These are phyloP conservation scores for Peniophora sp. DNA, from an alignment of 1,284 basidiomycete species.

Conservation along the genomic window DNA sequence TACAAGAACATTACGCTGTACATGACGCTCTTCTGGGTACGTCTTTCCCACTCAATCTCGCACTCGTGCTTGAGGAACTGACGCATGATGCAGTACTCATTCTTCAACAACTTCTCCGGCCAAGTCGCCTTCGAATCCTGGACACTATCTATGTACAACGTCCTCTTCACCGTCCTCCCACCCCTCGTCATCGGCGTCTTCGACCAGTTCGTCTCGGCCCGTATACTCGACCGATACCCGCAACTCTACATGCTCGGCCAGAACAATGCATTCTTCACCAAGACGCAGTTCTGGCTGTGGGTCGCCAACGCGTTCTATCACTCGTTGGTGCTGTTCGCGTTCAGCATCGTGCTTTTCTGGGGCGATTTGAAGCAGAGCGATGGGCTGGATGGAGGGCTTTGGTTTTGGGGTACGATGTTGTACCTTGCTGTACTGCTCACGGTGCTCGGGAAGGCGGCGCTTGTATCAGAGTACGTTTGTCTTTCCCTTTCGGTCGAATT, in stretches of 20 bases:
- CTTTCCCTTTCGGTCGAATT: conserved; percentile 1
- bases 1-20: conserved; percentile 98
- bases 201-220: conserved; percentile 95
- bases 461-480: conserved; percentile 91
- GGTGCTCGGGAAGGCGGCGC: conserved; percentile 93
- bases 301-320: conserved; percentile 91
- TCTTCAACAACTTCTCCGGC: conserved; percentile 98
- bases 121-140: conserved; percentile 98
- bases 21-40: conserved; percentile 95
- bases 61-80: not conserved
- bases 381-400: conserved; percentile 85
- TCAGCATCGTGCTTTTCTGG: conserved; percentile 89
- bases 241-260: conserved; percentile 94
- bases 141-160: conserved; percentile 93
- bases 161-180: conserved; percentile 90
- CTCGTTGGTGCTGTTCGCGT: conserved; percentile 83
- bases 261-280: conserved; percentile 87
- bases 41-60: conserved; percentile 15
- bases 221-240: conserved; percentile 95
- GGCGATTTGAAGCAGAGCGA: conserved; percentile 76
- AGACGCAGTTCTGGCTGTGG: conserved; percentile 94
- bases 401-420: conserved; percentile 97
- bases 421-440: conserved; percentile 92
- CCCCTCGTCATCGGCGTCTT: conserved; percentile 97
- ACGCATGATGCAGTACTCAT: conserved; percentile 67